Percentiles rank a stretch among this genome's conserved stretches.
Conservation (phyloP, 2,329 filamentous ascomycete species). For the Talaromyces atroroseus region DNA sequence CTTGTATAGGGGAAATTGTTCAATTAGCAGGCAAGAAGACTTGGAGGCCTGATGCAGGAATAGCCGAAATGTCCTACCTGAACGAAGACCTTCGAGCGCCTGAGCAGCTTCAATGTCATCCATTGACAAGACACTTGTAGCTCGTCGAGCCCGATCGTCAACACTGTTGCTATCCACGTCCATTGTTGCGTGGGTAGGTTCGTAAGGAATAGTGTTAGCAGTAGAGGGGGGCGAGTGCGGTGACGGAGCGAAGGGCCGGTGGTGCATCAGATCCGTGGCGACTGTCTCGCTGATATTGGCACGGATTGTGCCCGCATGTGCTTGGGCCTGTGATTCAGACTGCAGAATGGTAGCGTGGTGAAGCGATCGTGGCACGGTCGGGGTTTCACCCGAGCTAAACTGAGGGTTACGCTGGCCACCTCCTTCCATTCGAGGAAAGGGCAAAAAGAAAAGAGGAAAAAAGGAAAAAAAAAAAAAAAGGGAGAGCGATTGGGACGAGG, state of each 20-base stretch:
- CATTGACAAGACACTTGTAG: constrained; percentile 43
- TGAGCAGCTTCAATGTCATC: constrained; percentile 60
- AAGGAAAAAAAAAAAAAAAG: no score
- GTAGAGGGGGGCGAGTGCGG: neutral
- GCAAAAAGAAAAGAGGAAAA: no score
- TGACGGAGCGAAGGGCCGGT: neutral
- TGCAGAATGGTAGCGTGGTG: neutral
- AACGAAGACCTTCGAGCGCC: constrained; percentile 67
- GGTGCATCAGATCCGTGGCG: constrained; percentile 2
- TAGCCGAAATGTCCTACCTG: constrained; percentile 47
- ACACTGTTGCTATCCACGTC: constrained; percentile 31
- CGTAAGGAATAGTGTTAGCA: constrained; percentile 9
- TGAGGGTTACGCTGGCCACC: neutral
- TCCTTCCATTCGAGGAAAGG: neutral
- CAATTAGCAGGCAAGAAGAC: neutral
- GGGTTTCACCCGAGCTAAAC: neutral
- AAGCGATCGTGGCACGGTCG: constrained; percentile 3
- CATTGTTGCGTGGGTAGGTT: constrained; percentile 32
- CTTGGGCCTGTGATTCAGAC: constrained; percentile 10
- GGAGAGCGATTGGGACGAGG: neutral
- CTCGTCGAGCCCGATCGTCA: constrained; percentile 39
- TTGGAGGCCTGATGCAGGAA: neutral
- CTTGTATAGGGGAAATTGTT: constrained; percentile 7
- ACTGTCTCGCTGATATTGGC: constrained; percentile 3
- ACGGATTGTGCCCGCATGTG: constrained; percentile 9